A percentile compares a stretch with the other conserved stretches of the same genome.
phyloP scores from a whole-genome alignment of 2,329 filamentous ascomycete species.

The Tetracladium maxilliforme region DNA sequence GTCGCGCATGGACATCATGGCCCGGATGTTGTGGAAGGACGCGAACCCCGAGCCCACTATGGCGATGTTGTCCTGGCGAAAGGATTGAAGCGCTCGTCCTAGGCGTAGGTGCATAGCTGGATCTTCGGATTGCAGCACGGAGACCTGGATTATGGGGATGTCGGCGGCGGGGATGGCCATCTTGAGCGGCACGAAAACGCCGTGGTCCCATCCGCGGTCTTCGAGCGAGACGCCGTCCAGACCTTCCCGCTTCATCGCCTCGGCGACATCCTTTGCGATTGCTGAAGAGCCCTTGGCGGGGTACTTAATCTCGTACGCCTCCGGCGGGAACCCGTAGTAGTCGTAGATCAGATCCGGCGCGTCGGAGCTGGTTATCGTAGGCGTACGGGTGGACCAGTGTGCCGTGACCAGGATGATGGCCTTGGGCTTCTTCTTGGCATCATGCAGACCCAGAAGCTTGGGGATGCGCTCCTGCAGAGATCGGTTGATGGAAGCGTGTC shows the following conservation, averaged over 20 bases:
- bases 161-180: constrained; percentile 35
- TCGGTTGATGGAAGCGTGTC: constrained; percentile 30
- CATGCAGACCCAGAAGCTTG: constrained; percentile 36
- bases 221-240: too few species aligned
- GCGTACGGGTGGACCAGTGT: constrained; percentile 35
- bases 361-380: constrained; percentile 32
- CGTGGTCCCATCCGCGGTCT: constrained; percentile 49
- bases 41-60: constrained; percentile 46
- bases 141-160: constrained; percentile 40
- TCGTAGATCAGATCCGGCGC: constrained; percentile 38
- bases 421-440: constrained; percentile 28
- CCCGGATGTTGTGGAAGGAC: constrained; percentile 36
- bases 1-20: constrained; percentile 20
- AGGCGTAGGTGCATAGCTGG: constrained; percentile 31
- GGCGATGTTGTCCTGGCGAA: constrained; percentile 38
- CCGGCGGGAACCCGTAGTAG: constrained; percentile 42
- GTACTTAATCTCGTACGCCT: constrained; percentile 39
- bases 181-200: constrained; percentile 42
- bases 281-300: constrained; percentile 38
- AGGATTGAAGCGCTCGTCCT: constrained; percentile 32
- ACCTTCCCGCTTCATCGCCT: constrained; percentile 29
- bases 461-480: constrained; percentile 39
- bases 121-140: constrained; percentile 35
- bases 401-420: constrained; percentile 43
- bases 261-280: constrained; percentile 31